Percentiles rank a stretch among this genome's conserved stretches.
These are phyloP conservation scores for Colletotrichum gigasporum DNA, from an alignment of 2,329 filamentous ascomycete species.

Conservation along the genomic window DNA sequence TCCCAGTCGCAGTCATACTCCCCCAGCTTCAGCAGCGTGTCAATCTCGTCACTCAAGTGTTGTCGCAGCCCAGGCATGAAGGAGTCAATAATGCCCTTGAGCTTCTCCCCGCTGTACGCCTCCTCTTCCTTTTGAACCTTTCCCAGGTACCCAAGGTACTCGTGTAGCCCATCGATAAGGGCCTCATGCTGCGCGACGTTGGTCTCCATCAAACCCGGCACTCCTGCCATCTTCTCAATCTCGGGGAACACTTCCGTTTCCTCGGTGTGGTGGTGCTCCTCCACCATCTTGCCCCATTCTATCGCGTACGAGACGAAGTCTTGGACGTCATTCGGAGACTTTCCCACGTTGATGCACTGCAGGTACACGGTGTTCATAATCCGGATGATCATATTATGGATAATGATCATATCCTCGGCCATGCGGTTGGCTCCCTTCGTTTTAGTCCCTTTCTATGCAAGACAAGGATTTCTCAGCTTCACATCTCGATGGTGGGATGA, in stretches of 20 bases:
- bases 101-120: conserved; percentile 41
- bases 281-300: conserved; percentile 36
- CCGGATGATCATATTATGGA: conserved; percentile 42
- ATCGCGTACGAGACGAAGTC: conserved; percentile 41
- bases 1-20: conserved; percentile 47
- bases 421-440: conserved; percentile 34
- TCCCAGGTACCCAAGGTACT: conserved; percentile 43
- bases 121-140: conserved; percentile 39
- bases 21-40: conserved; percentile 43
- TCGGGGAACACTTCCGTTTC: conserved; percentile 44
- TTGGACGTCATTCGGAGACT: conserved; percentile 32
- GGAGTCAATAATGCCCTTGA: conserved; percentile 43
- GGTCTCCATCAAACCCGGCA: conserved; percentile 39
- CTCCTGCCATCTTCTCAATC: conserved; percentile 40
- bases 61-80: conserved; percentile 45
- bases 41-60: conserved; percentile 51
- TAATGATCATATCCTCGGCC: conserved; percentile 42
- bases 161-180: conserved; percentile 44
- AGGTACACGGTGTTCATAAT: conserved; percentile 40
- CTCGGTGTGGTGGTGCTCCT: conserved; percentile 44
- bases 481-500: background rate
- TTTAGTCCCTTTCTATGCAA: conserved; percentile 31
- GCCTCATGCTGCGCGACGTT: conserved; percentile 46
- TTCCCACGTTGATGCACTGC: conserved; percentile 37
- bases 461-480: background rate